Conservation (phyloP, 169 alveolate genomes). For the Plasmodium yoelii region DNA sequence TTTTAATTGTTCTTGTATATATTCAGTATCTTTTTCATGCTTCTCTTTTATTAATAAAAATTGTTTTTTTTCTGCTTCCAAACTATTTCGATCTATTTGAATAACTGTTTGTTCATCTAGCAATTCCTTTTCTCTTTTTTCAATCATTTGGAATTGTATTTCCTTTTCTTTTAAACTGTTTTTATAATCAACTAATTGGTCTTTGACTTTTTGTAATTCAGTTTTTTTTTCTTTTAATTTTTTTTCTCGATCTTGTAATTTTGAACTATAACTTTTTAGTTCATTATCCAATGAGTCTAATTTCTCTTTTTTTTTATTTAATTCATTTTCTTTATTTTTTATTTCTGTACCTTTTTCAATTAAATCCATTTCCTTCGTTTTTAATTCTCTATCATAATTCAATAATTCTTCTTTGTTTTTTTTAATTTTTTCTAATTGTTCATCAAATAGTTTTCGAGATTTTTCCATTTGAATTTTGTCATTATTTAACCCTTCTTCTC, state of each 20-base stretch:
- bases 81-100: conserved; percentile 64
- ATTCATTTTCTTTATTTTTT: conserved; percentile 51
- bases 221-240: conserved; percentile 63
- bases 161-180: conserved; percentile 70
- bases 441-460: conserved; percentile 72
- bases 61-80: conserved; percentile 74
- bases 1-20: conserved; percentile 71
- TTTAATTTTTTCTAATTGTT: conserved; percentile 69
- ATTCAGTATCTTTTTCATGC: conserved; percentile 70
- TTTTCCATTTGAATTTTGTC: conserved; percentile 65
- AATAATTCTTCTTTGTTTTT: conserved; percentile 67
- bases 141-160: conserved; percentile 58
- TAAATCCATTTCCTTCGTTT: conserved; percentile 42
- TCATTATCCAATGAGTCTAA: conserved; percentile 43
- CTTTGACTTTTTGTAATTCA: conserved; percentile 71
- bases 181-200: conserved; percentile 62
- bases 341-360: conserved; percentile 60
- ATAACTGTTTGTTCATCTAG: conserved; percentile 69
- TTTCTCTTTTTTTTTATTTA: conserved; percentile 56
- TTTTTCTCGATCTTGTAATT: conserved; percentile 71
- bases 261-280: conserved; percentile 39
- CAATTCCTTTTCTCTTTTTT: conserved; percentile 62
- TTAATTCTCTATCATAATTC: conserved; percentile 58
- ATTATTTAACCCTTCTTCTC: conserved; percentile 53
- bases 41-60: conserved; percentile 64